Conservation (phyloP, 768 basidiomycete genomes). For the Saitozyma sp. region DNA sequence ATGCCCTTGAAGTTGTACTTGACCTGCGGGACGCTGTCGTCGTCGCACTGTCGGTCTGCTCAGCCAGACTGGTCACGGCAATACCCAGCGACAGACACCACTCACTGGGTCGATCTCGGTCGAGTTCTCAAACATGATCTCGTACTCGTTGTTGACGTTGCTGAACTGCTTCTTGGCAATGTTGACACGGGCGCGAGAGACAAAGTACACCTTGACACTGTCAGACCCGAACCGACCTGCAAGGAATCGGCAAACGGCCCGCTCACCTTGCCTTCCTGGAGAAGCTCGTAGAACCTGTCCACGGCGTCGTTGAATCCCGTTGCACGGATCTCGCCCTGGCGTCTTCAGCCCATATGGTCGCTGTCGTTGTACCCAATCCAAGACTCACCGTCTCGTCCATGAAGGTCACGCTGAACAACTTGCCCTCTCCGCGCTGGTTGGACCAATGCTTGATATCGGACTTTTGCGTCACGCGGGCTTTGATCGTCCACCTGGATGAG, state of each 20-base stretch:
- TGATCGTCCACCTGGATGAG: constrained; percentile 76
- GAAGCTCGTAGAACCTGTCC: constrained; percentile 75
- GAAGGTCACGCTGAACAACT: constrained; percentile 85
- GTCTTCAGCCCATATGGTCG: not conserved
- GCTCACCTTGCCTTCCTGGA: constrained; percentile 75
- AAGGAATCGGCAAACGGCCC: not conserved
- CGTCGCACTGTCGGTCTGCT: constrained; percentile 66
- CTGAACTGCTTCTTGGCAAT: constrained; percentile 97
- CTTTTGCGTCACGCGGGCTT: constrained; percentile 86
- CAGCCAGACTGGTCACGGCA: not conserved
- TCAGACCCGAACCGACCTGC: constrained; percentile 1
- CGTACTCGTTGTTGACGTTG: constrained; percentile 86
- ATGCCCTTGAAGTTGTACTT: constrained; percentile 80
- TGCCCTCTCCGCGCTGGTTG: constrained; percentile 87
- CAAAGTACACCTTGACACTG: constrained; percentile 65
- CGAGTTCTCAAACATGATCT: constrained; percentile 77
- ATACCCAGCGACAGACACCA: not conserved
- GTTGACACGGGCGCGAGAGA: constrained; percentile 87
- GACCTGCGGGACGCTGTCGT: constrained; percentile 74
- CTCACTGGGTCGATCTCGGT: constrained; percentile 80
- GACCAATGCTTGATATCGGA: constrained; percentile 86
- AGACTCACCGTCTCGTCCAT: constrained; percentile 85
- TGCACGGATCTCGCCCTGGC: constrained; percentile 70
- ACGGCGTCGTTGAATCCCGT: constrained; percentile 87
- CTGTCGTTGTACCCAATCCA: not conserved